Evolutionary conservation across 306 rosid genomes (phyloP).

Genomic region (Canavalia gladiata): DNA sequence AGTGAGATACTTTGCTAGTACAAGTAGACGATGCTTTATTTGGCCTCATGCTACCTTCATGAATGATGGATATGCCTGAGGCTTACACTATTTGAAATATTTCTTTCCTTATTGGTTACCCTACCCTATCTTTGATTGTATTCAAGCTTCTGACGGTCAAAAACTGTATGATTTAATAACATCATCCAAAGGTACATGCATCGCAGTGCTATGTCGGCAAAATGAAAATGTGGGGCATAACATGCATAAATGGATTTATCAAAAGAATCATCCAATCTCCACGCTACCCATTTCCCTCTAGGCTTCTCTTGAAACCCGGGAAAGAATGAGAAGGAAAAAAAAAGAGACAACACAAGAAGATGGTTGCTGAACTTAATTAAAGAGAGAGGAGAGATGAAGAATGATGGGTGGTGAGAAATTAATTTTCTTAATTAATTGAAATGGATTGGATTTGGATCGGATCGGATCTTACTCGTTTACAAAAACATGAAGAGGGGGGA

Average conservation of each 20-base stretch:
- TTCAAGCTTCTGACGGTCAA: constrained; percentile 42
- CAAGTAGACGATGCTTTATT: constrained; percentile 43
- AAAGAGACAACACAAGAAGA: not conserved
- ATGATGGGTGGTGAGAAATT: constrained; percentile 29
- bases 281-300: not conserved
- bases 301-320: not conserved
- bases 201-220: constrained; percentile 38
- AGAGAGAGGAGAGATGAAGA: not conserved
- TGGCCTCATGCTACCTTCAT: constrained; percentile 30
- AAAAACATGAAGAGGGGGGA: constrained; percentile 40
- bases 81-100: constrained; percentile 19
- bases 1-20: constrained; percentile 33
- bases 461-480: constrained; percentile 57
- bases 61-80: constrained; percentile 30
- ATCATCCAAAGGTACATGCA: constrained; percentile 1
- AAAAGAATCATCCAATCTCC: not conserved
- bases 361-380: constrained; percentile 1
- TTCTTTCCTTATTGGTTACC: constrained; percentile 35
- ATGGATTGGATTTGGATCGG: constrained; percentile 45
- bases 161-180: constrained; percentile 12
- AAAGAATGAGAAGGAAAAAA: not conserved
- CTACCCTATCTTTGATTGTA: constrained; percentile 25
- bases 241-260: not conserved
- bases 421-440: constrained; percentile 53
- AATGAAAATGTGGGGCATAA: constrained; percentile 35